A percentile compares a stretch with the other conserved stretches of the same genome.
These are phyloP conservation scores for Penicillium vulpinum DNA, from an alignment of 2,329 filamentous ascomycete species.

Conservation along the genomic window DNA sequence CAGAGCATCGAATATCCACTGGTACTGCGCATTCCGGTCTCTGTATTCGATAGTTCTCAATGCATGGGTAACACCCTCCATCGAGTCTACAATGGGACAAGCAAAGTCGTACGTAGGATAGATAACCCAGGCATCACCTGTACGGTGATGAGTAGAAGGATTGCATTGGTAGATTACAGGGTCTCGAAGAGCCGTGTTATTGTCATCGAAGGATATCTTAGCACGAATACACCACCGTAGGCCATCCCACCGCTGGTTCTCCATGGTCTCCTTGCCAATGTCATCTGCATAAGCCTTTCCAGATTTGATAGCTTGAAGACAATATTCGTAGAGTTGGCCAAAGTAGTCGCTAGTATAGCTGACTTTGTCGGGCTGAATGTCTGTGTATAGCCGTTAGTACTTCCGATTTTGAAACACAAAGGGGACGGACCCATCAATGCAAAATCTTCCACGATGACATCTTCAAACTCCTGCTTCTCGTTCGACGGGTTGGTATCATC, in stretches of 20 bases:
- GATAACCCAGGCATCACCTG: constrained; percentile 63
- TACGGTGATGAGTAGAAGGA: constrained; percentile 61
- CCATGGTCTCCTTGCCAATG: constrained; percentile 86
- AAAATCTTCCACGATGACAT: constrained; percentile 89
- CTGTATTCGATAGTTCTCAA: constrained; percentile 63
- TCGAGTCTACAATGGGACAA: constrained; percentile 62
- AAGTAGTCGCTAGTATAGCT: constrained; percentile 97
- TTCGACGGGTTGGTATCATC: constrained; percentile 98
- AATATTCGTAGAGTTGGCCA: constrained; percentile 82
- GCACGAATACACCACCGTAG: constrained; percentile 87
- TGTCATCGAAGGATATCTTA: constrained; percentile 86
- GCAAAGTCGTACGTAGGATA: constrained; percentile 69
- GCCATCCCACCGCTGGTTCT: constrained; percentile 78
- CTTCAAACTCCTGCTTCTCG: constrained; percentile 95
- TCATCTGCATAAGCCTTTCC: constrained; percentile 93
- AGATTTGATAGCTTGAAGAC: constrained; percentile 78
- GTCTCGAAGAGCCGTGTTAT: constrained; percentile 93
- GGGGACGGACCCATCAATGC: constrained; percentile 65
- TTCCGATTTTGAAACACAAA: not conserved
- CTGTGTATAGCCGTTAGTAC: not conserved
- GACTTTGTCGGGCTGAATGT: constrained; percentile 81
- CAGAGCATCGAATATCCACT: constrained; percentile 52
- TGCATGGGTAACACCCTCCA: constrained; percentile 65
- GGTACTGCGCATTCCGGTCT: constrained; percentile 53
- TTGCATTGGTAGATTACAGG: constrained; percentile 98